These are phyloP conservation scores for Glycine tomentella DNA, from an alignment of 306 rosid species.

Conservation along the genomic window DNA sequence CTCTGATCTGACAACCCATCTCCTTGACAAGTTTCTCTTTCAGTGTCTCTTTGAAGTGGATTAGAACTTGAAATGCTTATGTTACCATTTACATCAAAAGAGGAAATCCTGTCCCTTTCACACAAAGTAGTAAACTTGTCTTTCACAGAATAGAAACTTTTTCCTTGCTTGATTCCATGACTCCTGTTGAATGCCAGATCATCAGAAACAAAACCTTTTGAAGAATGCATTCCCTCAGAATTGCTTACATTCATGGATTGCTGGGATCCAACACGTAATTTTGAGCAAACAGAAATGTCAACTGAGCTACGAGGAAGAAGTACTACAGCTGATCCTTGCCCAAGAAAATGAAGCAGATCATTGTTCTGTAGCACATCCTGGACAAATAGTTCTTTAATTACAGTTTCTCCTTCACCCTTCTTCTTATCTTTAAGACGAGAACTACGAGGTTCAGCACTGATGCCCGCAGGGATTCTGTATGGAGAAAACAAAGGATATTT, in stretches of 20 bases:
- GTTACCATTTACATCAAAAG: conserved; percentile 55
- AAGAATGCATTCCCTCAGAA: conserved; percentile 63
- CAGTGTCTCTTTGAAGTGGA: conserved; percentile 48
- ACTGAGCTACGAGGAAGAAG: conserved; percentile 89
- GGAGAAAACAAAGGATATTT: conserved; percentile 48
- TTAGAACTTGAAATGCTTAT: conserved; percentile 57
- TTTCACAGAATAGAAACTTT: conserved; percentile 61
- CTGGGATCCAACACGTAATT: conserved; percentile 79
- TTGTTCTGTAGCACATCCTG: conserved; percentile 77
- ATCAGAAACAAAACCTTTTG: conserved; percentile 73
- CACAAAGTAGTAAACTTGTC: conserved; percentile 61
- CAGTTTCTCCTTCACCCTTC: conserved; percentile 90
- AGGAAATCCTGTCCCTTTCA: conserved; percentile 60
- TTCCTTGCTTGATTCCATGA: conserved; percentile 61
- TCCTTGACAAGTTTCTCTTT: conserved; percentile 55
- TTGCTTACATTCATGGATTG: conserved; percentile 57
- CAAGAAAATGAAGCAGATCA: conserved; percentile 78
- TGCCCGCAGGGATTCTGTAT: conserved; percentile 67
- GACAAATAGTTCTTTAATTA: conserved; percentile 88
- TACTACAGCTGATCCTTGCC: conserved; percentile 78
- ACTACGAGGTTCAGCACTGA: conserved; percentile 81
- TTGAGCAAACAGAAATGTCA: conserved; percentile 79
- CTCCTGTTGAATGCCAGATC: conserved; percentile 62
- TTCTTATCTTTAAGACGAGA: conserved; percentile 93
- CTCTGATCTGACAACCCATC: conserved; percentile 87